Percentiles rank a stretch among this genome's conserved stretches.
phyloP scores from a whole-genome alignment of 2,329 filamentous ascomycete genomes.

The Alternaria postmessia region DNA sequence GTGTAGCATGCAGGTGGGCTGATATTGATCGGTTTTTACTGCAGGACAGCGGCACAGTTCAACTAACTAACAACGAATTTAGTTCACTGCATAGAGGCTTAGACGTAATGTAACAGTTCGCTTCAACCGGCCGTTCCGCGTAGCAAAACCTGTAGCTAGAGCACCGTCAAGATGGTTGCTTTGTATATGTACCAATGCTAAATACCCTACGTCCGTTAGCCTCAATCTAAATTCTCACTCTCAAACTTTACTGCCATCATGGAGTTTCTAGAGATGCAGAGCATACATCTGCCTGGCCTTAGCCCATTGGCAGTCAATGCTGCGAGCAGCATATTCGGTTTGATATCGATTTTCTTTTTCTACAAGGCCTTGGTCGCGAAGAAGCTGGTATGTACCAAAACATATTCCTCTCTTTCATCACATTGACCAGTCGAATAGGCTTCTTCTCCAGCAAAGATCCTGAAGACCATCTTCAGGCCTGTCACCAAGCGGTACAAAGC shows the following conservation, averaged over 20 bases:
- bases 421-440: constrained; percentile 3
- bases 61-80: constrained; percentile 8
- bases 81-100: neutral
- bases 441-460: constrained; percentile 6
- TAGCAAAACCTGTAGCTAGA: constrained; percentile 1
- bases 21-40: constrained; percentile 9
- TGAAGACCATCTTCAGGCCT: constrained; percentile 10
- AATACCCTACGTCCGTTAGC: neutral
- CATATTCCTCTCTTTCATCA: neutral
- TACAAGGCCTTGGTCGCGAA: constrained; percentile 18
- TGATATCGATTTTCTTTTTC: constrained; percentile 21
- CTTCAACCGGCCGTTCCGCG: constrained; percentile 5
- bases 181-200: constrained; percentile 15
- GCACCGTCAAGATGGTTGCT: neutral
- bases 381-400: constrained; percentile 12
- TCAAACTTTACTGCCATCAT: constrained; percentile 2
- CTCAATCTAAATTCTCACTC: constrained; percentile 6
- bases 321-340: constrained; percentile 20
- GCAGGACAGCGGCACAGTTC: constrained; percentile 18
- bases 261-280: constrained; percentile 12
- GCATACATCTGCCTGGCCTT: constrained; percentile 6
- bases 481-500: constrained; percentile 17
- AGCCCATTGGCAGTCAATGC: constrained; percentile 16
- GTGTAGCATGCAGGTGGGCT: constrained; percentile 10
- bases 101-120: neutral